phyloP scores from a whole-genome alignment of 1,139 yeast species.

The Suhomyces guaymorum region DNA sequence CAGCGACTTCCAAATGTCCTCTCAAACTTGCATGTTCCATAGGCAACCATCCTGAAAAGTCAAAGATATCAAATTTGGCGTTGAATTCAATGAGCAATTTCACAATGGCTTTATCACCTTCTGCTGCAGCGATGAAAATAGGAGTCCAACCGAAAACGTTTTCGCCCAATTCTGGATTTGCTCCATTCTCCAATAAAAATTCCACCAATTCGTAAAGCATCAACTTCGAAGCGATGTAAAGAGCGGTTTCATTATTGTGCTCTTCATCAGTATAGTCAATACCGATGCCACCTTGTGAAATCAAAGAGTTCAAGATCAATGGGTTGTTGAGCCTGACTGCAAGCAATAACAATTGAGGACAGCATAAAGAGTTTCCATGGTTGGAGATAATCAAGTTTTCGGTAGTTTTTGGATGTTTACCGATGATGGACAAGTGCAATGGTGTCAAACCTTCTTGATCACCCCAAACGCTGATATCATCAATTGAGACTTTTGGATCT shows the following conservation, averaged over 20 bases:
- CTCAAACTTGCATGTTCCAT: conserved; percentile 93
- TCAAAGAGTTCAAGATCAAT: conserved; percentile 54
- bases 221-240: conserved; percentile 75
- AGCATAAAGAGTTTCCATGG: conserved; percentile 30
- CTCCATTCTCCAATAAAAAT: conserved; percentile 57
- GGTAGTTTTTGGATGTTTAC: conserved; percentile 79
- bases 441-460: conserved; percentile 86
- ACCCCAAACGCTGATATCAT: conserved; percentile 66
- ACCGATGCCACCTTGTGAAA: conserved; percentile 60
- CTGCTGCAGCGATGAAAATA: conserved; percentile 85
- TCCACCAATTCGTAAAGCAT: conserved; percentile 57
- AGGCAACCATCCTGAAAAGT: conserved; percentile 94
- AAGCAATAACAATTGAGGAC: conserved; percentile 59
- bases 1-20: conserved; percentile 78
- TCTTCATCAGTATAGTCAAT: conserved; percentile 64
- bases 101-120: conserved; percentile 67
- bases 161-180: conserved; percentile 78
- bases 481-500: conserved; percentile 52
- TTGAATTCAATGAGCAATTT: conserved; percentile 53
- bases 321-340: conserved; percentile 72
- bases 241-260: conserved; percentile 71
- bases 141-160: conserved; percentile 93
- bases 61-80: conserved; percentile 58
- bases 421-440: conserved; percentile 77
- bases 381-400: conserved; percentile 54